Conservation (phyloP, 2,329 filamentous ascomycete genomes). For the Pleurostoma richardsiae region DNA sequence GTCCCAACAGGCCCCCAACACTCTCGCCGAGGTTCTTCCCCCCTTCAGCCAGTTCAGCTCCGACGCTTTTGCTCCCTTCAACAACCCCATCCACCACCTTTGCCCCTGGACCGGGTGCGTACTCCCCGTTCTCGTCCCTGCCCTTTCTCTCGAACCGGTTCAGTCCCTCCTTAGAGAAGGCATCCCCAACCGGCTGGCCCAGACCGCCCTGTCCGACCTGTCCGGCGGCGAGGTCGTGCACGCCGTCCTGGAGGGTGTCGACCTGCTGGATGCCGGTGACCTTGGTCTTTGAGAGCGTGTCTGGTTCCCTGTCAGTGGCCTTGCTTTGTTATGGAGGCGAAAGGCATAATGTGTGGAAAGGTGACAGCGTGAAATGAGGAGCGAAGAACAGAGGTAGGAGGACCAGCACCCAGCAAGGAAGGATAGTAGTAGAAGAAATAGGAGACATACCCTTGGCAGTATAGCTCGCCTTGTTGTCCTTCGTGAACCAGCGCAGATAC, state of each 20-base stretch:
- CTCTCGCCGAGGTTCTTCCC: constrained; percentile 21
- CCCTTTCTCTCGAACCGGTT: constrained; percentile 61
- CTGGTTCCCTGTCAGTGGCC: neutral
- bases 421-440: neutral
- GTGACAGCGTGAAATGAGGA: neutral
- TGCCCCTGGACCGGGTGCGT: constrained; percentile 24
- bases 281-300: constrained; percentile 47
- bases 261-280: constrained; percentile 10
- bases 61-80: constrained; percentile 17
- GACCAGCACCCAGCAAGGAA: neutral
- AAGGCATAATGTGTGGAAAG: neutral
- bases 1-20: constrained; percentile 27
- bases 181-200: constrained; percentile 58
- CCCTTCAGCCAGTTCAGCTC: constrained; percentile 20
- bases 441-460: constrained; percentile 56
- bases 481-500: constrained; percentile 68
- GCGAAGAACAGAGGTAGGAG: neutral
- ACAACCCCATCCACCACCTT: constrained; percentile 19
- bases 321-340: no score
- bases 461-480: constrained; percentile 73
- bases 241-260: constrained; percentile 46
- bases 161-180: constrained; percentile 57
- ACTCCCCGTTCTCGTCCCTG: constrained; percentile 54
- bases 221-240: constrained; percentile 55
- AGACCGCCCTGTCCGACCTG: constrained; percentile 66